Evolutionary conservation across 306 rosid species (phyloP), one percentile per base, ranked within the genome.

Genomic region (Mucuna pruriens): DNA sequence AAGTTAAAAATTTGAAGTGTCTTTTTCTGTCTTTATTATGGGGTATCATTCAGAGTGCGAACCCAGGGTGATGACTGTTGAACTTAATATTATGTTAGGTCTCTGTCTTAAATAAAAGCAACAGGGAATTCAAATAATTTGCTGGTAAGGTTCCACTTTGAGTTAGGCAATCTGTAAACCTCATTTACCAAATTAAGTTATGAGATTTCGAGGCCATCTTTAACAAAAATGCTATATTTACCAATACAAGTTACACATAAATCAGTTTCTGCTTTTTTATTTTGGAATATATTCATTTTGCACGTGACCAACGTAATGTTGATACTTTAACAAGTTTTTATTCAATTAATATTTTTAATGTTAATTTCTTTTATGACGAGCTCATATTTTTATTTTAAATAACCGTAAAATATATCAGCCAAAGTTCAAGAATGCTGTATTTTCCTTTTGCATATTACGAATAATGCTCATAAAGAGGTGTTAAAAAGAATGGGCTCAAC

Each of bases 181-280:
- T 67, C 73, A 20, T 67, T 64, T 67, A 19, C 49, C 73, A 67
- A 9, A 67, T 38, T 67, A 66, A 66, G 51, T 66, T 19, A n/a
- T 10, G 73, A 67, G 48, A 8, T 64, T 34, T 3, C 17, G 26
- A 34, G 7, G 2, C 9, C 19, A 29, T 33, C 25, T 16, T 33
- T 31, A 33, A 33, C 1, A 62, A 6, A 62, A 31, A 2, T 62
- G 12, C 0, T 31, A 6, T 62, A 33, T 17, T n/a, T 51, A 51
- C n/a, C 20, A 16, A 5, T 42, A 46, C 19, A 46, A 46, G 7
- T 46, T n/a, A n/a, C n/a, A n/a, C n/a, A n/a, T n/a, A n/a, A n/a
- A n/a, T n/a, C n/a, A n/a, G n/a, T n/a, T n/a, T n/a, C n/a, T n/a
- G n/a, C n/a, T n/a, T n/a, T n/a, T n/a, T n/a, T n/a, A n/a, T n/a